Evolutionary conservation across 1,284 basidiomycete genomes (phyloP), one percentile per base, ranked within the genome.

Genomic region (Naganishia liquefaciens): DNA sequence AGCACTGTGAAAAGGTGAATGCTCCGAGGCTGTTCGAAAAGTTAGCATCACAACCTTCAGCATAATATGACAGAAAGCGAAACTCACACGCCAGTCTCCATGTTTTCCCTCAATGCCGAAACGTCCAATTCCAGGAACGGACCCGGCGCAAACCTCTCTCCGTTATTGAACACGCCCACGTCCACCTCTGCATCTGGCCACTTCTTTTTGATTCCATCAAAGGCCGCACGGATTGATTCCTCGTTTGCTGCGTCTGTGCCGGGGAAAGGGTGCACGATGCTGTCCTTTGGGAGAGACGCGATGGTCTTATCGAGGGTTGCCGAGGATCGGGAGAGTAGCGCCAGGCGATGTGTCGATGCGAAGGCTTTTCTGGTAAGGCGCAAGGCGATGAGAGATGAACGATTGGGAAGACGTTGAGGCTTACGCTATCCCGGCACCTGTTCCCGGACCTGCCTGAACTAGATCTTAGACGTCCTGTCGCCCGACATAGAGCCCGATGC

Each of bases 151-250:
- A 72, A 76, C 19, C 46, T 55, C 19, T 70, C 70, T 23, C 73
- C 72, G 11, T 58, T 58, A 62, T 79, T 74, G 58, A 70, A 76
- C 23, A 78, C 58, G 6, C 75, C 78, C 19, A 79, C 75, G 42
- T 77, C 72, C 28, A 78, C 57, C 42, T 43, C 50, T 0, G 67
- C 66, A 1, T 70, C 70, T 2, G 75, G 76, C 75, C 74, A 76
- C 30, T 70, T 72, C 6, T 55, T 43, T 62, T 72, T 60, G 25
- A 75, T 70, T 27, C 66, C 66, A 27, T 68, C 68, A 30, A 77
- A 69, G 0, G 74, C 77, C 5, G 47, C 50, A 4, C 68, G 50
- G 46, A 78, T 67, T 2, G 71, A 71, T 0, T 62, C 65, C 11
- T 53, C 30, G 5, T 62, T 58, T 0, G 71, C 69, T 1, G 74